Evolutionary conservation across 495 filamentous ascomycete species (phyloP), one percentile per base, ranked within the genome.

Genomic region (Tuber brumale): DNA sequence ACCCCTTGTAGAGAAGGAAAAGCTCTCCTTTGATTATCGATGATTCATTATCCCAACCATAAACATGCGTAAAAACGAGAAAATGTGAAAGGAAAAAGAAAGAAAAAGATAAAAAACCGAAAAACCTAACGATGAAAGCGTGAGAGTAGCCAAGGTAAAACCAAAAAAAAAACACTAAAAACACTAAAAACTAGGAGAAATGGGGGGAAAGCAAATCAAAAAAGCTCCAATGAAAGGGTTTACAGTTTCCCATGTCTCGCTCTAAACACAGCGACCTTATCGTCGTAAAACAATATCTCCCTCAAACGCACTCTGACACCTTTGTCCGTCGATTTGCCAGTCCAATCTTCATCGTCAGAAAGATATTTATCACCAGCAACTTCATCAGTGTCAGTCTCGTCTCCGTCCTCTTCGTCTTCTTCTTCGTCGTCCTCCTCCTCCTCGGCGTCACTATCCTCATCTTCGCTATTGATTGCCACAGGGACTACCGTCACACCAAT

Each of bases 241-340:
- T 86, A 94, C 76, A 95, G 84, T 83, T 87, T 87, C 75, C 90
- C 92, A 84, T 93, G 91, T 72, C 93, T 89, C 18, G 91, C 92
- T 84, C 89, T 92, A 85, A 95, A 95, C 77, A 97, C 91, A 8
- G 90, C 90, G 46, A 95, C 90, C 83, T 94, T 94, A 81, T 96
- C 93, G 77, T 96, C 94, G 80, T 94, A 94, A 84, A 94, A 97
- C 77, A 94, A 84, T 80, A 97, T 96, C 87, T 96, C 92, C 77
- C 93, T 88, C 77, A 97, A 83, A 74, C 90, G 86, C 35, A 97
- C 88, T 70, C 87, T 87, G 69, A 88, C 85, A 3, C 78, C 77
- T 37, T 85, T 86, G 74, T 86, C 87, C 74, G 77, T 76, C 73
- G 81, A 83, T 70, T 85, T 85, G 14, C 84, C 84, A n/a, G 82